A percentile compares a stretch with the other conserved stretches of the same genome.
These are phyloP conservation scores for Boletus rubropictus DNA, from an alignment of 768 basidiomycete species.

Conservation along the genomic window DNA sequence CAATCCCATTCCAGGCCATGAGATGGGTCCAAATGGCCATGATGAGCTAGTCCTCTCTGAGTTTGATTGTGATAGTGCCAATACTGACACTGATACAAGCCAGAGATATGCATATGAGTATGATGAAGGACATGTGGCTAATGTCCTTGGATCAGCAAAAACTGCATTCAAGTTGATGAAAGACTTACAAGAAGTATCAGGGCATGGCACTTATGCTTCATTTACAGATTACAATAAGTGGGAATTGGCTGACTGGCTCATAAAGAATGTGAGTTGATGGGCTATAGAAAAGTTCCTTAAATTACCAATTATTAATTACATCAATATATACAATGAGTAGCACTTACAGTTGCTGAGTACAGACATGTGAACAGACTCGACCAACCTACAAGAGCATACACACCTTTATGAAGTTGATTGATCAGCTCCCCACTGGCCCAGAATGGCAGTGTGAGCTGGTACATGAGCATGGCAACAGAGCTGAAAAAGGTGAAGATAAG, in stretches of 20 bases:
- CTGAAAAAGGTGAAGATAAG: background rate
- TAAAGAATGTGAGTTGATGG: background rate
- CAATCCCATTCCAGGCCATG: background rate
- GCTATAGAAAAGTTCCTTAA: background rate
- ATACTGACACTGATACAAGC: too few species aligned
- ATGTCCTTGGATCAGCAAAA: background rate
- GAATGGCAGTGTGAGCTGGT: background rate
- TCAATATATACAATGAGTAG: background rate
- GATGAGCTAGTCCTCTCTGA: too few species aligned
- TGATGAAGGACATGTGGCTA: background rate
- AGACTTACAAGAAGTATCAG: background rate
- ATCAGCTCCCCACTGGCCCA: background rate
- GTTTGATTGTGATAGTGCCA: too few species aligned
- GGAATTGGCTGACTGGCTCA: background rate
- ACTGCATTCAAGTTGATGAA: background rate
- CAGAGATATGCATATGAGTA: background rate
- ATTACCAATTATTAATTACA: background rate
- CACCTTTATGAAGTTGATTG: background rate
- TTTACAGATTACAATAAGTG: background rate
- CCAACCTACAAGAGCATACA: background rate
- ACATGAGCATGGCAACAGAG: background rate
- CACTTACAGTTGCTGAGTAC: background rate
- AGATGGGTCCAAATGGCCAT: too few species aligned
- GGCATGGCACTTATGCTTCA: background rate
- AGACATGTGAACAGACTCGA: background rate